Base-by-base conservation (phyloP, 2,329 filamentous ascomycete species). In the Magnaporthiopsis rhizophila region DNA sequence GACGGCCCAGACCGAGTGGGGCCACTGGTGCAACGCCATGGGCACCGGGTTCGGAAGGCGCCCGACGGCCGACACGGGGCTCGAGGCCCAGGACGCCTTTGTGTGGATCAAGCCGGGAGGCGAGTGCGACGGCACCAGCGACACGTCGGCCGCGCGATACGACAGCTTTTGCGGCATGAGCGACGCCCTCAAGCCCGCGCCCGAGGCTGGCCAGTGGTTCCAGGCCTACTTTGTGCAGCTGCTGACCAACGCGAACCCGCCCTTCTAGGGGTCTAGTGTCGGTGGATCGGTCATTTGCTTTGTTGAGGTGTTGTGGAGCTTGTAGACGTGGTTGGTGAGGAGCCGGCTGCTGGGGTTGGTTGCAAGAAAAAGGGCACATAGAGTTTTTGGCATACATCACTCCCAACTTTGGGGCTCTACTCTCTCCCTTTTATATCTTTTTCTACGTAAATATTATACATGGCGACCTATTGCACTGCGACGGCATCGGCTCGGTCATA, bases 91-190 rank as follows among this genome's bases (percentile, higher is more conserved):
- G 45, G 88, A 90, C 72, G 86, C 87, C 57, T 87, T 89, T 68
- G 87, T 89, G 65, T 89, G 87, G 87, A 78, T 89, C 69, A 90
- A 89, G 81, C 87, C 87, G 5, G 87, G 87, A 67, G 81, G 81
- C 66, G 81, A 83, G 72, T 89, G 77, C 59, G 80, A 82, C 67
- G 79, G 79, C 67, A 81, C 79, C 53, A 81, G 78, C 50, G 74
- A 84, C 69, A 77, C 75, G 56, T 74, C 69, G 45, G 79, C 84
- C 12, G 67, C 74, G 26, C 80, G 81, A 62, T 86, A 83, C 71
- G 83, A 86, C 74, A 68, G 65, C 62, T 76, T 83, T 74, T 85
- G 83, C 66, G 84, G 85, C 34, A 74, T 78, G 11, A 67, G 74
- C 1, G 80, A 83, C 68, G 76, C 87, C 1, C 76, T 89, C 57